A percentile compares a stretch with the other conserved stretches of the same genome.
Evolutionary conservation across 768 basidiomycete genomes (phyloP).

Genomic region (Cystofilobasidium macerans): DNA sequence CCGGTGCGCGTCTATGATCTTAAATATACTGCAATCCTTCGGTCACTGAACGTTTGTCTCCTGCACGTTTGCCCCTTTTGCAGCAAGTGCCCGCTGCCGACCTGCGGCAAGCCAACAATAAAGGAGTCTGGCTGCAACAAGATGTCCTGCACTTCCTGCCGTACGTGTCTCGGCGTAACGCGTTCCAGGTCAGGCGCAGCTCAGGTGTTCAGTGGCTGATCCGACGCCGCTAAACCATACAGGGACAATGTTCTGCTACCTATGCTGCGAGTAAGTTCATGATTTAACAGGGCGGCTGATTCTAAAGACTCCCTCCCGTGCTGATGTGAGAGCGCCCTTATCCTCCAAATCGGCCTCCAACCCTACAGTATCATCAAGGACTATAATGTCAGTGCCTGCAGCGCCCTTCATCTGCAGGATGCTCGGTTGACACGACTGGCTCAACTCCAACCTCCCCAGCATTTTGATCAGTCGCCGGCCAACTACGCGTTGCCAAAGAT

Average conservation of each 20-base stretch:
- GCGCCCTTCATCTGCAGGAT: too few relatives aligned
- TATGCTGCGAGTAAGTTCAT: constrained; percentile 43
- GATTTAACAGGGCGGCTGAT: too few relatives aligned
- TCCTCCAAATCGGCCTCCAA: too few relatives aligned
- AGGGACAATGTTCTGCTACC: constrained; percentile 70
- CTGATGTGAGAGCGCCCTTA: too few relatives aligned
- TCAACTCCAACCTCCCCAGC: too few relatives aligned
- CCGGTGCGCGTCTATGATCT: not conserved
- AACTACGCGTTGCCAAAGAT: constrained; percentile 29
- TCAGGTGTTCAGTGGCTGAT: constrained; percentile 41
- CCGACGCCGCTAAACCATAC: too few relatives aligned
- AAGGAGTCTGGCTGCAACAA: constrained; percentile 65
- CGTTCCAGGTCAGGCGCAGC: not conserved
- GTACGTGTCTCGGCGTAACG: too few relatives aligned
- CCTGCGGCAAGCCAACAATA: constrained; percentile 47
- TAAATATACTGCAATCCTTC: too few relatives aligned
- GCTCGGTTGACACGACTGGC: too few relatives aligned
- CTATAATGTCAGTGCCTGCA: too few relatives aligned
- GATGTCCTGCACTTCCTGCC: constrained; percentile 43
- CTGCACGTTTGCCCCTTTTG: constrained; percentile 55
- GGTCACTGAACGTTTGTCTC: constrained; percentile 5
- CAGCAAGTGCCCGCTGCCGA: constrained; percentile 73
- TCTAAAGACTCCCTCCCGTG: not conserved
- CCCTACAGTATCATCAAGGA: constrained; percentile 41
- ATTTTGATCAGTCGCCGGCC: constrained; percentile 47